A percentile compares a stretch with the other conserved stretches of the same genome.
These are phyloP conservation scores for Nakazawaea molendinolei DNA, from an alignment of 805 yeast genomes.

Conservation along the genomic window DNA sequence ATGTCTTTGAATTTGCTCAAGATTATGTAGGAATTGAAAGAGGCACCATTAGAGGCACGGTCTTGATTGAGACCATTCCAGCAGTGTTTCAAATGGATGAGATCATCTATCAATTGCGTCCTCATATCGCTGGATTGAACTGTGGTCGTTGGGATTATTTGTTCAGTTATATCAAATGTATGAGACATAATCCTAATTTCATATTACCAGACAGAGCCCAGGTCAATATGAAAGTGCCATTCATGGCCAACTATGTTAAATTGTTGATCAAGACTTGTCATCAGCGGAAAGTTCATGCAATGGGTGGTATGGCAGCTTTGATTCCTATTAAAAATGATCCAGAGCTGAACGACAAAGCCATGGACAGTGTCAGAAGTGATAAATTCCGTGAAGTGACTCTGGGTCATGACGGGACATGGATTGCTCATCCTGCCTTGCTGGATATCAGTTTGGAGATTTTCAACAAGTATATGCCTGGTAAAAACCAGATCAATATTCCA, in stretches of 20 bases:
- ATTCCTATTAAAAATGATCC: constrained; percentile 64
- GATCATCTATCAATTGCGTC: constrained; percentile 65
- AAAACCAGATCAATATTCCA: constrained; percentile 53
- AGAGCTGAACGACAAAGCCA: constrained; percentile 52
- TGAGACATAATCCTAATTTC: constrained; percentile 55
- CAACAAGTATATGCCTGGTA: constrained; percentile 70
- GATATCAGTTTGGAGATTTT: constrained; percentile 59
- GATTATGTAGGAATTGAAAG: constrained; percentile 57
- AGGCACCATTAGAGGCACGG: constrained; percentile 68
- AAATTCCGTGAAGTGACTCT: constrained; percentile 60
- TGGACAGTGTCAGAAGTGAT: constrained; percentile 63
- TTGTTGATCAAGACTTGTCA: constrained; percentile 64
- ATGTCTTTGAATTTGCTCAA: constrained; percentile 58
- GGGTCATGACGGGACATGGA: constrained; percentile 77
- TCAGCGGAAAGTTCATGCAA: constrained; percentile 66
- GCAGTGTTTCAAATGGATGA: constrained; percentile 78
- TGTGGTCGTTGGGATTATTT: constrained; percentile 79
- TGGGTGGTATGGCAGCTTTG: constrained; percentile 79
- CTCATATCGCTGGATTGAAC: constrained; percentile 66
- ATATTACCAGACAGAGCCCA: constrained; percentile 64
- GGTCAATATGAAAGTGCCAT: constrained; percentile 63
- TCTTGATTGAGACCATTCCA: constrained; percentile 63
- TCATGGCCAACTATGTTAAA: constrained; percentile 61
- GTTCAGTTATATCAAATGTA: constrained; percentile 60
- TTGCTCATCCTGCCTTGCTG: constrained; percentile 70